Evolutionary conservation across 805 yeast species (phyloP).

Genomic region (Candida bentonensis): DNA sequence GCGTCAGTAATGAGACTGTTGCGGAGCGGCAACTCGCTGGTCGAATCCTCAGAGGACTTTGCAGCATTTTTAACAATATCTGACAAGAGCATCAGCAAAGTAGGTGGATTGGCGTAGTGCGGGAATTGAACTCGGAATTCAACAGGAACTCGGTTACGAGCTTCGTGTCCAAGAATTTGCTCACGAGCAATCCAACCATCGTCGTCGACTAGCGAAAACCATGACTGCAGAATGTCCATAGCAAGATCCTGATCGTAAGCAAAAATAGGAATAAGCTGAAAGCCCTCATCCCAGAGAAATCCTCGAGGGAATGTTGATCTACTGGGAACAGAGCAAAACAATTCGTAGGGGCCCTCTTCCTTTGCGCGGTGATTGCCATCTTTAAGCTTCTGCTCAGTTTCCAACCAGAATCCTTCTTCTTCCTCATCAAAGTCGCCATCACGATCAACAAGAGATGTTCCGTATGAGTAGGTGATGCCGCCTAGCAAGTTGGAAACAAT

Average conservation of each 20-base stretch:
- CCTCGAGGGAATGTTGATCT: slow-evolving; percentile 94
- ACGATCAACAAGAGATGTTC: slow-evolving; percentile 72
- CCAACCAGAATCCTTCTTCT: slow-evolving; percentile 31
- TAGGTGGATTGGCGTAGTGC: slow-evolving; percentile 89
- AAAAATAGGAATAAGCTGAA: slow-evolving; percentile 70
- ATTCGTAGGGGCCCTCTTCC: slow-evolving; percentile 63
- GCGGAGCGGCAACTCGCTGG: slow-evolving; percentile 5
- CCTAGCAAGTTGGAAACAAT: slow-evolving; percentile 74
- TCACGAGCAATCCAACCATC: slow-evolving; percentile 97
- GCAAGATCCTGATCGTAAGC: slow-evolving; percentile 75
- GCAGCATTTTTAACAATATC: slow-evolving; percentile 32
- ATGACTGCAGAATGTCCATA: slow-evolving; percentile 66
- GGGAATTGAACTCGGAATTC: slow-evolving; percentile 81
- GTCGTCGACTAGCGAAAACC: slow-evolving; percentile 77
- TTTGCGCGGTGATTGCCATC: slow-evolving; percentile 24
- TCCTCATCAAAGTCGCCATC: slow-evolving; percentile 57
- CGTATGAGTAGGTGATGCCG: slow-evolving; percentile 80
- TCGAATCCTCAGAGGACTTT: slow-evolving; percentile 1
- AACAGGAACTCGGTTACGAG: slow-evolving; percentile 72
- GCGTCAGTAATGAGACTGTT: slow-evolving; percentile 15
- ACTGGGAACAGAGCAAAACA: slow-evolving; percentile 80
- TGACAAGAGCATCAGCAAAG: slow-evolving; percentile 49
- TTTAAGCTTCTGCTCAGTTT: slow-evolving; percentile 9
- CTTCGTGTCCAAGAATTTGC: slow-evolving; percentile 84
- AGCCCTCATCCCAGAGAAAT: slow-evolving; percentile 98